These are phyloP conservation scores for Trametes gibbosa DNA, from an alignment of 768 basidiomycete genomes.

Conservation along the genomic window DNA sequence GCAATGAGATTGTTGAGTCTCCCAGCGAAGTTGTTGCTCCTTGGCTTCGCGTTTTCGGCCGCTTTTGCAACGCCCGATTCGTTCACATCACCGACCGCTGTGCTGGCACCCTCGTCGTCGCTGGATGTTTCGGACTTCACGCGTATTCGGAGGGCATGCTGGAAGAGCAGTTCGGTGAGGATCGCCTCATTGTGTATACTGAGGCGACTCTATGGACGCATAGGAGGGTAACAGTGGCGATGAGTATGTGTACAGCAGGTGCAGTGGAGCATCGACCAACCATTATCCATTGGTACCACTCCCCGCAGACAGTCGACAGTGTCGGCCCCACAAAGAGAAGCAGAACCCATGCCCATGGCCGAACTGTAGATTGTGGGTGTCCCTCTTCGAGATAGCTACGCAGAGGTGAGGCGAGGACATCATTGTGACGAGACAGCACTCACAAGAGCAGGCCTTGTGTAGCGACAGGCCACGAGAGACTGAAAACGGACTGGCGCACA, in stretches of 20 bases:
- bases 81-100: neutral
- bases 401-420: neutral
- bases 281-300: slow-evolving; percentile 49
- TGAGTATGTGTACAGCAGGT: neutral
- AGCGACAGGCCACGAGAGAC: slow-evolving; percentile 27
- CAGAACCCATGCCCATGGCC: slow-evolving; percentile 70
- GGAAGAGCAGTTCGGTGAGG: slow-evolving; percentile 36
- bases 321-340: slow-evolving; percentile 49
- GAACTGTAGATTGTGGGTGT: slow-evolving; percentile 45
- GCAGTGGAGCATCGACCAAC: slow-evolving; percentile 15
- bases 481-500: slow-evolving; percentile 17
- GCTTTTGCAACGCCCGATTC: neutral
- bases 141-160: slow-evolving; percentile 49
- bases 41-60: slow-evolving; percentile 23
- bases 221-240: no score
- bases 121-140: slow-evolving; percentile 31
- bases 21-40: slow-evolving; percentile 52
- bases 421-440: neutral
- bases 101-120: neutral
- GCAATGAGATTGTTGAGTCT: slow-evolving; percentile 78
- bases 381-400: slow-evolving; percentile 56
- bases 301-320: slow-evolving; percentile 41
- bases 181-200: slow-evolving; percentile 1
- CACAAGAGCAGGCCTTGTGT: slow-evolving; percentile 33
- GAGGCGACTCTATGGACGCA: neutral